These are phyloP conservation scores for Diaporthe citrichinensis DNA, from an alignment of 2,329 filamentous ascomycete species.

Conservation along the genomic window DNA sequence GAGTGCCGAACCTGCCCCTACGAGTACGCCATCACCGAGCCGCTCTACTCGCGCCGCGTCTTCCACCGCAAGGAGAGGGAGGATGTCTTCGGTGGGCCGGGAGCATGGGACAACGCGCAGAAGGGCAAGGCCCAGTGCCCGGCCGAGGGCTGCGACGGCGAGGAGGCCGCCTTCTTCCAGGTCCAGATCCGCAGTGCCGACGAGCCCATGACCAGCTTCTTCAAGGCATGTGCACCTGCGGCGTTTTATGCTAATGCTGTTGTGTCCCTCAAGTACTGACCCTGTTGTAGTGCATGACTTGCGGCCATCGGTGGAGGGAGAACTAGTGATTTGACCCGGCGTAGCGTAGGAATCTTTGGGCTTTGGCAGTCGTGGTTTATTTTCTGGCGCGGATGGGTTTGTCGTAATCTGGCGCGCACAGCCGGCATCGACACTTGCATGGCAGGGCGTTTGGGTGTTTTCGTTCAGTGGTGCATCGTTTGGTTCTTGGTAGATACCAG, in stretches of 20 bases:
- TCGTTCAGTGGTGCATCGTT: constrained; percentile 26
- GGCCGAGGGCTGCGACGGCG: constrained; percentile 82
- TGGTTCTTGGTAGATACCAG: constrained; percentile 11
- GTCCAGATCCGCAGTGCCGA: constrained; percentile 98
- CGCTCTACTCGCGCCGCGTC: constrained; percentile 85
- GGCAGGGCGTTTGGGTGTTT: constrained; percentile 37
- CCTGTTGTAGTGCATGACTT: constrained; percentile 73
- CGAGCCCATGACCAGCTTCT: constrained; percentile 98
- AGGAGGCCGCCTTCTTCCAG: constrained; percentile 93
- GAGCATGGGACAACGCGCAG: constrained; percentile 92
- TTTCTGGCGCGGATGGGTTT: not conserved
- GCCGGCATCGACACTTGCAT: constrained; percentile 29
- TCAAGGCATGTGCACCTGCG: constrained; percentile 70
- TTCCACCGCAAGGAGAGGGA: constrained; percentile 91
- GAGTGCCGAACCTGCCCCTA: constrained; percentile 97
- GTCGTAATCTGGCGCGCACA: constrained; percentile 38
- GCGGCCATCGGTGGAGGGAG: constrained; percentile 76
- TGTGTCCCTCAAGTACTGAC: constrained; percentile 24
- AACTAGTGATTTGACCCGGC: constrained; percentile 58
- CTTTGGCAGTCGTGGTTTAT: not conserved
- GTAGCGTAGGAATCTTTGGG: not conserved
- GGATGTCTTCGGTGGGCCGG: constrained; percentile 89
- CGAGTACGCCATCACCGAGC: constrained; percentile 84
- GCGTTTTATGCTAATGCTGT: constrained; percentile 43
- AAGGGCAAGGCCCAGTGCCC: constrained; percentile 88